phyloP scores from a whole-genome alignment of 2,329 filamentous ascomycete genomes.

The Ophiostoma sp. region DNA sequence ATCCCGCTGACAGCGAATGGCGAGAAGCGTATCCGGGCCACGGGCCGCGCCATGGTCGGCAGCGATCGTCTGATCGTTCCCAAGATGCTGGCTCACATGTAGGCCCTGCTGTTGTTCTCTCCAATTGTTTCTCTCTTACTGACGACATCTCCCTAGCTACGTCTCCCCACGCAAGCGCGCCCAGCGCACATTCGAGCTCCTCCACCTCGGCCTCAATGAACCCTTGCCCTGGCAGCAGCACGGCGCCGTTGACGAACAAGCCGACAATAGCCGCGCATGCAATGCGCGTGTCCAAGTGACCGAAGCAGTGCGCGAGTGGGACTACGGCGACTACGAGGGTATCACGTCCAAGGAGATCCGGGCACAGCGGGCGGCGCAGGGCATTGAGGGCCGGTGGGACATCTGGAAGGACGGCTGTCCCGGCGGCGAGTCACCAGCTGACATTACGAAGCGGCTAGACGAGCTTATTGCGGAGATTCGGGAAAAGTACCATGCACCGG shows the following conservation, averaged over 20 bases:
- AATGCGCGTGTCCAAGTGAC: constrained; percentile 65
- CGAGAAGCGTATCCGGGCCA: constrained; percentile 72
- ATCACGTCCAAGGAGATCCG: constrained; percentile 71
- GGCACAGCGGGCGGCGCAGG: constrained; percentile 55
- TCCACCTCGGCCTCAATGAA: constrained; percentile 70
- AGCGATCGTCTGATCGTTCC: constrained; percentile 83
- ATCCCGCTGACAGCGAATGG: constrained; percentile 81
- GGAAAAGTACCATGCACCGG: constrained; percentile 57
- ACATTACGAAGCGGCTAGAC: constrained; percentile 74
- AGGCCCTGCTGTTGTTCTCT: constrained; percentile 37
- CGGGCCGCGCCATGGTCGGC: constrained; percentile 81
- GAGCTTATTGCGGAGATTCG: constrained; percentile 74
- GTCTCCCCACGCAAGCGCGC: constrained; percentile 84
- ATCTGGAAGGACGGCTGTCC: constrained; percentile 90
- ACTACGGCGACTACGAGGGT: constrained; percentile 86
- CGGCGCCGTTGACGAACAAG: constrained; percentile 37
- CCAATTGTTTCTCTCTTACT: background rate
- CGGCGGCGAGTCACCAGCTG: constrained; percentile 75
- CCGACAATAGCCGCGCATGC: constrained; percentile 44
- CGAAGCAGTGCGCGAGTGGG: constrained; percentile 77
- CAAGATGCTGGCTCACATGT: constrained; percentile 79
- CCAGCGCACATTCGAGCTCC: constrained; percentile 85
- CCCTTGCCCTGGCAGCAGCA: constrained; percentile 69
- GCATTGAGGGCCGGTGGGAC: constrained; percentile 66
- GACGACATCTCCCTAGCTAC: constrained; percentile 54